A percentile compares a stretch with the other conserved stretches of the same genome.
Conservation (phyloP, 805 yeast species). For the Sugiyamaella floridensis region DNA sequence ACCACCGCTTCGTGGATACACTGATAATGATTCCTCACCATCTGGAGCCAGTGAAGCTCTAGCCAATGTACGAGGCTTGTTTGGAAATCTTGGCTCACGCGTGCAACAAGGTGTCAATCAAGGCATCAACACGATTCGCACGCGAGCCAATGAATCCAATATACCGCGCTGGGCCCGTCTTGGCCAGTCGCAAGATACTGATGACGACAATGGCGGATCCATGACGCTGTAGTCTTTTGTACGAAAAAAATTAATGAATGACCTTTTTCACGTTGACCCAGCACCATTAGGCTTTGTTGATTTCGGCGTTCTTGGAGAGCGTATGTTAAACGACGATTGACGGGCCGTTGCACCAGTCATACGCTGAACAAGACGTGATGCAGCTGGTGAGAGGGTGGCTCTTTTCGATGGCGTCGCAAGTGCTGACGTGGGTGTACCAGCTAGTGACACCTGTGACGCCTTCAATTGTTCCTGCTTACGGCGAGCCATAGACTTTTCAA, state of each 20-base stretch:
- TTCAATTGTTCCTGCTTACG: neutral
- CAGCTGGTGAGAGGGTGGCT: conserved; percentile 14
- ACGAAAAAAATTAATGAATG: neutral
- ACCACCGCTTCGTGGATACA: neutral
- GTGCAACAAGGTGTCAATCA: conserved; percentile 14
- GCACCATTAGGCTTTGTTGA: neutral
- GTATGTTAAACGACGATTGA: neutral
- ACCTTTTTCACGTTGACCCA: neutral
- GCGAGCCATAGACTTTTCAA: neutral
- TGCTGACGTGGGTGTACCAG: neutral
- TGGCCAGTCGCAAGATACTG: neutral
- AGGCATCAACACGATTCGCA: neutral
- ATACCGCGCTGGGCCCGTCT: neutral
- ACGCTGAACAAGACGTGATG: conserved; percentile 3
- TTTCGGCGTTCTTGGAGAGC: neutral
- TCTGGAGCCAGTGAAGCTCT: conserved; percentile 1
- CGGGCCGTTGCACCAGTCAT: neutral
- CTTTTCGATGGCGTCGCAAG: neutral
- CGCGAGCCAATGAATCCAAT: neutral
- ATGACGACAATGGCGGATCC: neutral
- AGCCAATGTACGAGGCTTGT: conserved; percentile 15
- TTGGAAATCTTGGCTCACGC: conserved; percentile 14
- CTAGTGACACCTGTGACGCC: neutral
- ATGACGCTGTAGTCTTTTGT: conserved; percentile 6
- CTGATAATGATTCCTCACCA: neutral